Conservation (phyloP, 1,284 basidiomycete genomes). For the Tranzscheliella williamsii region DNA sequence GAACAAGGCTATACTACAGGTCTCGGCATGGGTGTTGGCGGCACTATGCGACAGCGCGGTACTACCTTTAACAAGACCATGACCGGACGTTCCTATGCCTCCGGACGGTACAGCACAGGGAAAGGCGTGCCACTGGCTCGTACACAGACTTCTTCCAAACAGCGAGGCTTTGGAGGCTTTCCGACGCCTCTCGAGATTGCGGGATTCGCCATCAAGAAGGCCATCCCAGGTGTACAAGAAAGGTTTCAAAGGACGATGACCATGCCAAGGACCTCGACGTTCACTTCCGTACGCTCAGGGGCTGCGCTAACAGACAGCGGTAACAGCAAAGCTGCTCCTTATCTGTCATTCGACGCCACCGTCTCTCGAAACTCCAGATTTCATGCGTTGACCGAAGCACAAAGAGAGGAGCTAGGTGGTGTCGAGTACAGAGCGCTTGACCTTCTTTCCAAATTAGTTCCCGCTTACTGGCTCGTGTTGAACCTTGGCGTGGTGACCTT, state of each 20-base stretch:
- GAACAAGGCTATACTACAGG: constrained; percentile 17
- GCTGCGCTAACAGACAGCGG: constrained; percentile 47
- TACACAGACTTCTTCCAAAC: constrained; percentile 61
- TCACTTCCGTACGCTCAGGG: constrained; percentile 62
- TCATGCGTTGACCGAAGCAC: constrained; percentile 74
- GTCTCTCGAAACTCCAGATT: constrained; percentile 79
- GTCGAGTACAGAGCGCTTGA: constrained; percentile 90
- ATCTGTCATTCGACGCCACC: constrained; percentile 75
- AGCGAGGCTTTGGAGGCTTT: constrained; percentile 78
- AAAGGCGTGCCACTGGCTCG: constrained; percentile 59
- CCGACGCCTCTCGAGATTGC: constrained; percentile 75
- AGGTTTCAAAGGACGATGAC: constrained; percentile 64
- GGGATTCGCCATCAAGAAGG: constrained; percentile 63
- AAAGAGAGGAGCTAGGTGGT: constrained; percentile 88
- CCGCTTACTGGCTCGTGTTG: constrained; percentile 37
- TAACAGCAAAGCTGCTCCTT: constrained; percentile 67
- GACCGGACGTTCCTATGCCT: constrained; percentile 30
- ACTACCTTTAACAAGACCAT: constrained; percentile 29
- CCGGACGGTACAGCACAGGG: constrained; percentile 24
- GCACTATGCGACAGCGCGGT: constrained; percentile 19
- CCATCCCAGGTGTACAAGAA: constrained; percentile 31
- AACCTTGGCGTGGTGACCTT: constrained; percentile 40
- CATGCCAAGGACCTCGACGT: constrained; percentile 72
- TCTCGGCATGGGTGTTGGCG: background rate
- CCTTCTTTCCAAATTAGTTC: constrained; percentile 67